phyloP scores from a whole-genome alignment of 306 rosid species.

The Cyclanthera cordifolia region DNA sequence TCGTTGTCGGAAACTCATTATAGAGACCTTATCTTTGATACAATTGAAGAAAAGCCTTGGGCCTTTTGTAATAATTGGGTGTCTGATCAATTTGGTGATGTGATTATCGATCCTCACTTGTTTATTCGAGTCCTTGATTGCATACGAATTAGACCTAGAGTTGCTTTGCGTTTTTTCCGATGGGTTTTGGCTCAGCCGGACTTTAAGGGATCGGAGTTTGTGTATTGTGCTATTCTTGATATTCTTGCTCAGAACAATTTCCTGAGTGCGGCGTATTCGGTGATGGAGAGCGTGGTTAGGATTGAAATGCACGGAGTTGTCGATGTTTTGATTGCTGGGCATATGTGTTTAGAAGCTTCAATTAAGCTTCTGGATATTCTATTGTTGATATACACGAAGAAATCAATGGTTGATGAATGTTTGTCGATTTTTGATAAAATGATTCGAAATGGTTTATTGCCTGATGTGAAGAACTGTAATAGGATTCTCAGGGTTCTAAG shows the following conservation, averaged over 20 bases:
- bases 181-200: slow-evolving; percentile 51
- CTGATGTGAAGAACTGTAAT: slow-evolving; percentile 62
- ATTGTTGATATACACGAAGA: slow-evolving; percentile 36
- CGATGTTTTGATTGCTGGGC: slow-evolving; percentile 28
- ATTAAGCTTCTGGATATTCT: slow-evolving; percentile 49
- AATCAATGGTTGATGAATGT: slow-evolving; percentile 40
- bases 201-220: slow-evolving; percentile 29
- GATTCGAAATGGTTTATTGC: slow-evolving; percentile 45
- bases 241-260: slow-evolving; percentile 38
- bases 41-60: slow-evolving; percentile 31
- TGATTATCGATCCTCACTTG: slow-evolving; percentile 40
- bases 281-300: slow-evolving; percentile 40
- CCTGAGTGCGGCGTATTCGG: slow-evolving; percentile 44
- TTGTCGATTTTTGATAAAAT: slow-evolving; percentile 37
- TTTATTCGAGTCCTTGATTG: slow-evolving; percentile 40
- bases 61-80: slow-evolving; percentile 23
- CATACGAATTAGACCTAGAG: slow-evolving; percentile 28
- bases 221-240: slow-evolving; percentile 42
- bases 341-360: slow-evolving; percentile 21
- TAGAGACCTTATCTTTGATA: slow-evolving; percentile 32
- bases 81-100: slow-evolving; percentile 30
- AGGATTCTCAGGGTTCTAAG: slow-evolving; percentile 56
- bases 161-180: slow-evolving; percentile 56
- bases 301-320: slow-evolving; percentile 24
- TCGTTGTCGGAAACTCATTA: slow-evolving; percentile 16